A percentile compares a stretch with the other conserved stretches of the same genome.
Conservation (phyloP, 2,329 filamentous ascomycete species). For the Diaporthe nobilis region DNA sequence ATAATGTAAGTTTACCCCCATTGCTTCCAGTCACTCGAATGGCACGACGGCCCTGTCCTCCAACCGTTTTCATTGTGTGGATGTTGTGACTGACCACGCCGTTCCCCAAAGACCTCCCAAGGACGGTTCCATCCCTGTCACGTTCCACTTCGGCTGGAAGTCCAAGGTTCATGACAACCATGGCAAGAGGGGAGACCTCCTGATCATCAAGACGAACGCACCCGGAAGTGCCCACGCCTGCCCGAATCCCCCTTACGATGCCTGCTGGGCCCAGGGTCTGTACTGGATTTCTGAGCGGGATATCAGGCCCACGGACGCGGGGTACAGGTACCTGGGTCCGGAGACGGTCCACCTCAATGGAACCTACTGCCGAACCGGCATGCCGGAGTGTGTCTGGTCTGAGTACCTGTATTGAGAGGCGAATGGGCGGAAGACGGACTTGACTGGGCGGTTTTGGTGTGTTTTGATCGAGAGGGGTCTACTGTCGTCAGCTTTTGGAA, state of each 20-base stretch:
- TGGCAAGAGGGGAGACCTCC: background rate
- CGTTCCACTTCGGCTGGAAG: slow-evolving; percentile 34
- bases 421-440: no score
- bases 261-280: slow-evolving; percentile 37
- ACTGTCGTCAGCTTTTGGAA: no score
- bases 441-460: background rate
- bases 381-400: slow-evolving; percentile 35
- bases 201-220: slow-evolving; percentile 34
- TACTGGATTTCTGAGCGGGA: slow-evolving; percentile 17
- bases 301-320: background rate
- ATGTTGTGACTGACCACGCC: background rate
- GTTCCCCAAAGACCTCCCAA: background rate
- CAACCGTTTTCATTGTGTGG: no score
- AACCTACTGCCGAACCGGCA: slow-evolving; percentile 33
- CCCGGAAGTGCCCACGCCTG: slow-evolving; percentile 29
- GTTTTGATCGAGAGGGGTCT: background rate
- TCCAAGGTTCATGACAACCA: background rate
- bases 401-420: slow-evolving; percentile 33
- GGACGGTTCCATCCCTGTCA: slow-evolving; percentile 3
- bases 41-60: background rate
- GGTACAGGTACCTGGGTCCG: slow-evolving; percentile 16
- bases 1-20: background rate
- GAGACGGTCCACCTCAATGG: background rate
- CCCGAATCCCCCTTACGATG: slow-evolving; percentile 27
- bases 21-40: no score